Conservation (phyloP, 176 grass and related monocot genomes). For the Phragmites australis region DNA sequence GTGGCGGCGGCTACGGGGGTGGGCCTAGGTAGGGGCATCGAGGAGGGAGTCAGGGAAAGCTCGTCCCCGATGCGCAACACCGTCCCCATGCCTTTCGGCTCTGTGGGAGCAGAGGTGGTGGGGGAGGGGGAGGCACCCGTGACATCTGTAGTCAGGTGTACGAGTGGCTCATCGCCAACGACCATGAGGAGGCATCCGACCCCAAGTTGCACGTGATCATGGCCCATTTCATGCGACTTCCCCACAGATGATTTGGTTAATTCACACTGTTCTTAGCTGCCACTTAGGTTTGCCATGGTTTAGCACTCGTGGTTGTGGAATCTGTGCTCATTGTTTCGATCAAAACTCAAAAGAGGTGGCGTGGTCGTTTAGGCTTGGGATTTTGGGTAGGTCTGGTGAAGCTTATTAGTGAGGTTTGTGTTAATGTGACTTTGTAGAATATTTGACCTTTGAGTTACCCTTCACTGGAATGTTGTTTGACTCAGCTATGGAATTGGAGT, state of each 20-base stretch:
- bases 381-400: not conserved
- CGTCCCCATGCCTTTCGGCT: slow-evolving; percentile 23
- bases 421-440: not conserved
- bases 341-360: not conserved
- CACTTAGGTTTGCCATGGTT: slow-evolving; percentile 4
- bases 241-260: slow-evolving; percentile 44
- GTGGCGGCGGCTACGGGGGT: slow-evolving; percentile 23
- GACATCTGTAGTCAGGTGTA: slow-evolving; percentile 59
- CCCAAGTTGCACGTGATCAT: slow-evolving; percentile 58
- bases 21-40: slow-evolving; percentile 43
- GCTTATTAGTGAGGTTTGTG: not conserved
- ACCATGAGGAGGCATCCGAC: slow-evolving; percentile 63
- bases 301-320: not conserved
- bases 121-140: not conserved
- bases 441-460: slow-evolving; percentile 27
- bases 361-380: not conserved
- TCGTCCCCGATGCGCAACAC: slow-evolving; percentile 62
- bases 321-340: not conserved
- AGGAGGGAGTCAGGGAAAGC: slow-evolving; percentile 95
- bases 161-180: slow-evolving; percentile 70
- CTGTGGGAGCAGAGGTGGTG: slow-evolving; percentile 38
- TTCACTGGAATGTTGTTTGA: slow-evolving; percentile 16
- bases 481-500: slow-evolving; percentile 17
- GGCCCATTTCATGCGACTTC: slow-evolving; percentile 76
- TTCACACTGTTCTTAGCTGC: not conserved